Evolutionary conservation across 495 filamentous ascomycete genomes (phyloP).

Genomic region (Achaetomiella virescens): DNA sequence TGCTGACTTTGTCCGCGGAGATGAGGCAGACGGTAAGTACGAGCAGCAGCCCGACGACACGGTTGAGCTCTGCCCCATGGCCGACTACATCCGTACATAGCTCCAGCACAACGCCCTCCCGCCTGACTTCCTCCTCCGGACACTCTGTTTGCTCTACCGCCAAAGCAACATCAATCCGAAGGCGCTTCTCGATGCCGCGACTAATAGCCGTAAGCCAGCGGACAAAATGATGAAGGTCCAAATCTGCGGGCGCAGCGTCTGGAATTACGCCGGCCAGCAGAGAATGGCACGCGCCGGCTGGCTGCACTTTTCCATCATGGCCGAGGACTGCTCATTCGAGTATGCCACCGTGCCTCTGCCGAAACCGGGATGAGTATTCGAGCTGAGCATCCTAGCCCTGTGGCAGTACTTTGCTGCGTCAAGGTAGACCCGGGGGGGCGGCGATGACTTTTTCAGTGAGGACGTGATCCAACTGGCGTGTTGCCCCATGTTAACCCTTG

Average conservation of each 20-base stretch:
- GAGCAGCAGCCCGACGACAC: conserved; percentile 18
- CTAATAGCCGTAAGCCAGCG: conserved; percentile 4
- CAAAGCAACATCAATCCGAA: neutral
- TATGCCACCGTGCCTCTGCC: conserved; percentile 47
- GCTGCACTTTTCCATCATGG: conserved; percentile 51
- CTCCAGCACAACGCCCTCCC: conserved; percentile 21
- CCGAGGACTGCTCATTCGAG: conserved; percentile 42
- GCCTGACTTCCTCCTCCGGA: neutral
- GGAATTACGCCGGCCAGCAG: conserved; percentile 49
- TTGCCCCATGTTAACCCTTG: neutral
- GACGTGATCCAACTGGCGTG: conserved; percentile 38
- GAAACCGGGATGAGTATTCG: conserved; percentile 49
- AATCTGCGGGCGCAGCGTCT: conserved; percentile 47
- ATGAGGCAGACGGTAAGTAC: conserved; percentile 27
- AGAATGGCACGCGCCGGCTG: conserved; percentile 46
- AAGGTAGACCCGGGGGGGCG: conserved; percentile 40
- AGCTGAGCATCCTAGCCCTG: conserved; percentile 23
- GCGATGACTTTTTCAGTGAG: conserved; percentile 31
- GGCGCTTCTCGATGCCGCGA: neutral
- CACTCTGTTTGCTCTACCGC: neutral
- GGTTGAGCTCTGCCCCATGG: conserved; percentile 10
- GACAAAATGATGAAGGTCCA: conserved; percentile 40
- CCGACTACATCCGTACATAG: conserved; percentile 3
- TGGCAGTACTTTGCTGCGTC: conserved; percentile 48
- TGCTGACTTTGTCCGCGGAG: conserved; percentile 43